Conservation (phyloP, 257 asterid species). For the Primulina huaijiensis region DNA sequence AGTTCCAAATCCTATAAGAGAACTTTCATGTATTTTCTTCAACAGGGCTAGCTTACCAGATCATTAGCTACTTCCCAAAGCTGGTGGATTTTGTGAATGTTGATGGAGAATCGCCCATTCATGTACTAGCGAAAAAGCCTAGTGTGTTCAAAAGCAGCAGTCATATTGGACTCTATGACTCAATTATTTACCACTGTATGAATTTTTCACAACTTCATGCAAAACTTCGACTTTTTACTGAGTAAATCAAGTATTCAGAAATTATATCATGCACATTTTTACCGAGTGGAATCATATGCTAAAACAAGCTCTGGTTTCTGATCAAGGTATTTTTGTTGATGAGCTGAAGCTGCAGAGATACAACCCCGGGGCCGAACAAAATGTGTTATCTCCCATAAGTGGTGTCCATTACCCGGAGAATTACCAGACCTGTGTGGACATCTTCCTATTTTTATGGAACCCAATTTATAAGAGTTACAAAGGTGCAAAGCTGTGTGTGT, state of each 20-base stretch:
- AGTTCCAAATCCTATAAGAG: too few relatives aligned
- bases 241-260: too few relatives aligned
- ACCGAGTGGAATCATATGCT: neutral
- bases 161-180: constrained; percentile 8
- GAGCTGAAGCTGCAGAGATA: constrained; percentile 13
- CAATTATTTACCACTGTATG: constrained; percentile 22
- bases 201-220: neutral
- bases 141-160: constrained; percentile 24
- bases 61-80: neutral
- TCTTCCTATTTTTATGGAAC: constrained; percentile 28
- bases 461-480: constrained; percentile 14
- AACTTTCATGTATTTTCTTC: neutral
- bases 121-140: constrained; percentile 23
- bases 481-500: constrained; percentile 10
- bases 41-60: constrained; percentile 24
- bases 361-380: neutral
- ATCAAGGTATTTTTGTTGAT: constrained; percentile 25
- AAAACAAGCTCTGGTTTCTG: constrained; percentile 10
- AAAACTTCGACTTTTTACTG: too few relatives aligned
- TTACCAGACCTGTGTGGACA: constrained; percentile 35
- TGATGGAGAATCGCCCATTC: constrained; percentile 20
- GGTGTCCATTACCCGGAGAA: constrained; percentile 29
- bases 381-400: neutral
- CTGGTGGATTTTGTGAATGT: constrained; percentile 1
- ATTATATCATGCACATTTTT: too few relatives aligned